Conservation (phyloP, 2,329 filamentous ascomycete species). For the Epichloe gansuensis region DNA sequence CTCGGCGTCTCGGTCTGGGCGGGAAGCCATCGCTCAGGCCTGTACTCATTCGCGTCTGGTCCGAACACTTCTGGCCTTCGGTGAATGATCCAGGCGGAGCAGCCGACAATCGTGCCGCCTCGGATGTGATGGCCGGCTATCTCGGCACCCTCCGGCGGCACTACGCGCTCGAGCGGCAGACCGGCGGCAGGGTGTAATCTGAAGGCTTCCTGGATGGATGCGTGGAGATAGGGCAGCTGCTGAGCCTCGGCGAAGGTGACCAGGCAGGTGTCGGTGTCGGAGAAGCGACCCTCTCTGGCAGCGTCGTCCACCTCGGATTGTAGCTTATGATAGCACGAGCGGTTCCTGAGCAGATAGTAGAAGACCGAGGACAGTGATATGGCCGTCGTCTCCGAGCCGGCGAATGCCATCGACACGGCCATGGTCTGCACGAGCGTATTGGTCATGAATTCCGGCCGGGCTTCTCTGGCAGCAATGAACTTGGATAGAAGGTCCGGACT, state of each 20-base stretch:
- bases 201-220: slow-evolving; percentile 39
- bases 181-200: slow-evolving; percentile 37
- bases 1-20: neutral
- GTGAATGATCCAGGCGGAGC: slow-evolving; percentile 25
- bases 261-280: neutral
- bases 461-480: slow-evolving; percentile 31
- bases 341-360: slow-evolving; percentile 28
- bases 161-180: slow-evolving; percentile 33
- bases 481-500: slow-evolving; percentile 13
- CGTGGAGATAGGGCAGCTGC: slow-evolving; percentile 39
- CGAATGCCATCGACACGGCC: slow-evolving; percentile 53
- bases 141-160: slow-evolving; percentile 29
- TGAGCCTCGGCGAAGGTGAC: slow-evolving; percentile 29
- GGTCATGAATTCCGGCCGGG: slow-evolving; percentile 59
- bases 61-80: slow-evolving; percentile 18
- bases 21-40: slow-evolving; percentile 29
- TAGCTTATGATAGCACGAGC: slow-evolving; percentile 11
- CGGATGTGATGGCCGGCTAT: slow-evolving; percentile 24
- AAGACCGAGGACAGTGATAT: slow-evolving; percentile 32
- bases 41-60: slow-evolving; percentile 21
- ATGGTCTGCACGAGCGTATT: slow-evolving; percentile 58
- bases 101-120: slow-evolving; percentile 20
- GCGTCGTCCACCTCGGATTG: slow-evolving; percentile 13
- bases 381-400: slow-evolving; percentile 36
- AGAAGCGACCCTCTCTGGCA: neutral